phyloP scores from a whole-genome alignment of 208 protist species.

The Trypanosoma avium region DNA sequence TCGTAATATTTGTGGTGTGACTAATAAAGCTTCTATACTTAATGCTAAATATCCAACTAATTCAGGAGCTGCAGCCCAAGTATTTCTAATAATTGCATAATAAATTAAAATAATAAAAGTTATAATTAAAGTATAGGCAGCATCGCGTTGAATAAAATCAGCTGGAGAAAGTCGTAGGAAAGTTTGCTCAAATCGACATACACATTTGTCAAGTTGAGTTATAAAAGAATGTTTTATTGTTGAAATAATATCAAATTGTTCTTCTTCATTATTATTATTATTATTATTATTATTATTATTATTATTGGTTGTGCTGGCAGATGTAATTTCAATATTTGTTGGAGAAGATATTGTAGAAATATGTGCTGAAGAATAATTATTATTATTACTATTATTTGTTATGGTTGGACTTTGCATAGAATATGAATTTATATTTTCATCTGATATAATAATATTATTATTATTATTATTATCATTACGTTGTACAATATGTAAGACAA shows the following conservation, averaged over 20 bases:
- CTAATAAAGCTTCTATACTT: conserved; percentile 60
- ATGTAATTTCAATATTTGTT: no score
- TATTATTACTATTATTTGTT: no score
- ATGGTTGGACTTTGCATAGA: no score
- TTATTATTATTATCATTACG: neutral
- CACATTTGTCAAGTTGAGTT: neutral
- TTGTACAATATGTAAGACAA: conserved; percentile 34
- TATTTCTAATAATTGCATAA: conserved; percentile 19
- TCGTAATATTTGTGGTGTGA: conserved; percentile 76
- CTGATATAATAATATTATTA: neutral
- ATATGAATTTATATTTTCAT: neutral
- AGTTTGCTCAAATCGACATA: conserved; percentile 22
- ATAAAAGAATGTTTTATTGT: neutral
- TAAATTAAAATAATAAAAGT: conserved; percentile 36
- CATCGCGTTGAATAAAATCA: conserved; percentile 31
- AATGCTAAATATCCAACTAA: conserved; percentile 72
- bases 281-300: no score
- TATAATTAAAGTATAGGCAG: conserved; percentile 6
- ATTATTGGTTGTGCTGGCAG: no score
- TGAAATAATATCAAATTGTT: neutral
- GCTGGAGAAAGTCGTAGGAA: conserved; percentile 32
- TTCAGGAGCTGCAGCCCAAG: conserved; percentile 5
- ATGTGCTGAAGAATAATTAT: no score
- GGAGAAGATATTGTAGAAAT: no score
- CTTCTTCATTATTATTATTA: no score